Percentiles rank a stretch among this genome's conserved stretches.
Evolutionary conservation across 2,329 filamentous ascomycete species (phyloP).

Genomic region (Colletotrichum plurivorum): DNA sequence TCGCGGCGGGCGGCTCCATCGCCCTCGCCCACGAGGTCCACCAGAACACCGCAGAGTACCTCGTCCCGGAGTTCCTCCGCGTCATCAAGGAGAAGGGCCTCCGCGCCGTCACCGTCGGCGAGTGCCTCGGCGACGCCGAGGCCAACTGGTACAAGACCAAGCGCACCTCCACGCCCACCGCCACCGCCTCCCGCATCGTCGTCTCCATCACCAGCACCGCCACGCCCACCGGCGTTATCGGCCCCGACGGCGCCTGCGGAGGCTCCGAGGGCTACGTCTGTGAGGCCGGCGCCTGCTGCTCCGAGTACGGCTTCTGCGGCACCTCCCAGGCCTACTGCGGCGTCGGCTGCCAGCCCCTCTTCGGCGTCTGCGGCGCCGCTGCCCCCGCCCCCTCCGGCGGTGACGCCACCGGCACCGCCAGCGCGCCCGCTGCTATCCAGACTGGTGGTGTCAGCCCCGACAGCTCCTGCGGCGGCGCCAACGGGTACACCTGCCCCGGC

Average conservation of each 20-base stretch:
- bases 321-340: constrained; percentile 40
- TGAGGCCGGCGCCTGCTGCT: constrained; percentile 40
- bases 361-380: constrained; percentile 40
- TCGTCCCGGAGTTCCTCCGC: constrained; percentile 38
- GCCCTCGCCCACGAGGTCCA: constrained; percentile 60
- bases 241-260: constrained; percentile 37
- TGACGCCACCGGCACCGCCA: neutral
- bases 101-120: constrained; percentile 58
- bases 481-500: constrained; percentile 25
- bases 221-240: constrained; percentile 39
- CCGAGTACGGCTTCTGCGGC: constrained; percentile 43
- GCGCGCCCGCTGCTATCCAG: constrained; percentile 15
- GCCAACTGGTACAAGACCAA: constrained; percentile 60
- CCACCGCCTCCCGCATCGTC: constrained; percentile 33
- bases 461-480: constrained; percentile 32
- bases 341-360: constrained; percentile 40
- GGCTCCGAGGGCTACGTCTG: constrained; percentile 39
- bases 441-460: constrained; percentile 32
- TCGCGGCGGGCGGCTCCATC: constrained; percentile 47
- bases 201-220: constrained; percentile 40
- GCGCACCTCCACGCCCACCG: constrained; percentile 40
- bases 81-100: constrained; percentile 46
- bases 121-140: constrained; percentile 60
- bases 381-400: constrained; percentile 28
- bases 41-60: constrained; percentile 42